Evolutionary conservation across 352 stramenopile species (phyloP).

Genomic region (Phytopythium helicoides): DNA sequence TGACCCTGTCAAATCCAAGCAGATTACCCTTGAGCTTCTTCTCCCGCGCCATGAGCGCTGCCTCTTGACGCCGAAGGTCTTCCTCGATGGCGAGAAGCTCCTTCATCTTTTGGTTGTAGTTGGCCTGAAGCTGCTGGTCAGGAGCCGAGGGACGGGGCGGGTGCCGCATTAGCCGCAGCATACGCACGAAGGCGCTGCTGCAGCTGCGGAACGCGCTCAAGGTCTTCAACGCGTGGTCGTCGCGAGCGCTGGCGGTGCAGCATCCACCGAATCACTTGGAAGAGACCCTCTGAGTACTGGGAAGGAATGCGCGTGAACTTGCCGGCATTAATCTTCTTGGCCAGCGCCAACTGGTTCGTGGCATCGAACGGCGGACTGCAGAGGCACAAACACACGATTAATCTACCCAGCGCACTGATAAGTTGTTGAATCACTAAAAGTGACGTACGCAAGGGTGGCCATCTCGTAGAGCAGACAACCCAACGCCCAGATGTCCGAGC

Average conservation of each 20-base stretch:
- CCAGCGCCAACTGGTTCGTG: slow-evolving; percentile 89
- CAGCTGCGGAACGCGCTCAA: slow-evolving; percentile 80
- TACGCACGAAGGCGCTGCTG: slow-evolving; percentile 82
- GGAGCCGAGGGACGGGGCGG: slow-evolving; percentile 19
- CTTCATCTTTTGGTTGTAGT: slow-evolving; percentile 88
- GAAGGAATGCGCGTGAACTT: slow-evolving; percentile 90
- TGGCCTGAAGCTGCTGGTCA: slow-evolving; percentile 73
- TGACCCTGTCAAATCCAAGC: background rate
- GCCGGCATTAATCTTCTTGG: slow-evolving; percentile 93
- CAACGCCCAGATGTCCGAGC: slow-evolving; percentile 91
- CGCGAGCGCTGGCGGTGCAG: slow-evolving; percentile 81
- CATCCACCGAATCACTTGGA: slow-evolving; percentile 91
- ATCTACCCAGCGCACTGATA: background rate
- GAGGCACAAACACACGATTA: background rate
- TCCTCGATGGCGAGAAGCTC: slow-evolving; percentile 84
- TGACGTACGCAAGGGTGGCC: slow-evolving; percentile 71
- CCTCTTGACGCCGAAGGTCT: slow-evolving; percentile 81
- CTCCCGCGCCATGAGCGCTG: slow-evolving; percentile 76
- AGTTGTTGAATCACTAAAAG: background rate
- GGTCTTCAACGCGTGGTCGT: slow-evolving; percentile 80
- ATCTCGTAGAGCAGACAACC: slow-evolving; percentile 92
- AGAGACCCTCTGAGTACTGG: slow-evolving; percentile 89
- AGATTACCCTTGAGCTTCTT: slow-evolving; percentile 78
- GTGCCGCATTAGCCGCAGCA: slow-evolving; percentile 41
- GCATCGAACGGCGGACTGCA: slow-evolving; percentile 88